These are phyloP conservation scores for Sporothrix pseudoabietina DNA, from an alignment of 2,329 filamentous ascomycete species.

Conservation along the genomic window DNA sequence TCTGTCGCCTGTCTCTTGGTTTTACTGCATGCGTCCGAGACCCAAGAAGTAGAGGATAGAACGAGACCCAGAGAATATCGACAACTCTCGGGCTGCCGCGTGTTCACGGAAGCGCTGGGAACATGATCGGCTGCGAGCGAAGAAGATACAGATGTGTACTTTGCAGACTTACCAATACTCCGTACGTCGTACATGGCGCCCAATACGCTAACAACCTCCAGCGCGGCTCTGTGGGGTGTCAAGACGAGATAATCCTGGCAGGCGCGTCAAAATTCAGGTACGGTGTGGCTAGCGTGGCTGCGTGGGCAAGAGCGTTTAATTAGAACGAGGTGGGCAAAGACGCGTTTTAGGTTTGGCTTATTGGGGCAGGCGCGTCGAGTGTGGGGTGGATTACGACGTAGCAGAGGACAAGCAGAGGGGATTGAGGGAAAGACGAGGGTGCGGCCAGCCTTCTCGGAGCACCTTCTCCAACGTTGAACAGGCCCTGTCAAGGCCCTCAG, in stretches of 20 bases:
- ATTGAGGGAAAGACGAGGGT: background rate
- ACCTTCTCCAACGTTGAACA: background rate
- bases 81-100: background rate
- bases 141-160: background rate
- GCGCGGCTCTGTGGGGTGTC: slow-evolving; percentile 22
- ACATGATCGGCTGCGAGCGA: background rate
- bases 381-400: background rate
- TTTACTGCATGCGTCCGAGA: slow-evolving; percentile 12
- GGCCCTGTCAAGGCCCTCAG: background rate
- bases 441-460: background rate
- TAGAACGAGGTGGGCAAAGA: slow-evolving; percentile 4
- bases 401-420: too few species aligned
- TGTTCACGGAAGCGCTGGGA: slow-evolving; percentile 2
- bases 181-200: background rate
- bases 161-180: background rate
- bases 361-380: slow-evolving; percentile 25
- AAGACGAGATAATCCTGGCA: background rate
- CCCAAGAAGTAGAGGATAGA: background rate
- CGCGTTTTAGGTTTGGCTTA: slow-evolving; percentile 26
- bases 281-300: slow-evolving; percentile 7
- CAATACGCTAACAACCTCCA: background rate
- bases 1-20: slow-evolving; percentile 15
- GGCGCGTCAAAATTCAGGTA: slow-evolving; percentile 23
- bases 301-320: slow-evolving; percentile 1
- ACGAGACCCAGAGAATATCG: background rate